Percentiles rank a stretch among this genome's conserved stretches.
Conservation (phyloP, 208 protist species). For the Trypanosoma scelopori region DNA sequence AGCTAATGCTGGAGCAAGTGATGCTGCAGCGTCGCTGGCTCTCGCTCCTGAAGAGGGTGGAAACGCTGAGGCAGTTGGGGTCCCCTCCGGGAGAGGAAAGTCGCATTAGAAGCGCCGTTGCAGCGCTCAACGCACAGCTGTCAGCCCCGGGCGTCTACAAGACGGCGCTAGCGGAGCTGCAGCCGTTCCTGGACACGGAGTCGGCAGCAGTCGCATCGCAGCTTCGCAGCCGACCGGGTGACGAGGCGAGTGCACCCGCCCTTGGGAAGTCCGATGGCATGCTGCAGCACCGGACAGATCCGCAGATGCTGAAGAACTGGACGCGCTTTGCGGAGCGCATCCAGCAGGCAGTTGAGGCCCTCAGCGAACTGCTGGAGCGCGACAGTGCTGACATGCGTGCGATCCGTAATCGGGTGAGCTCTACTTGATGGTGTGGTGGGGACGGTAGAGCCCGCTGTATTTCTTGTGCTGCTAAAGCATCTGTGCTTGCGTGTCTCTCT, state of each 20-base stretch:
- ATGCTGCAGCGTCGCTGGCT: conserved; percentile 70
- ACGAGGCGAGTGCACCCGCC: conserved; percentile 14
- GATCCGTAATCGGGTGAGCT: conserved; percentile 37
- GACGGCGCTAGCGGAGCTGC: conserved; percentile 41
- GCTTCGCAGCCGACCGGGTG: conserved; percentile 10
- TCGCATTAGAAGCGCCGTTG: conserved; percentile 36
- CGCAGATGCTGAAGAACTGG: conserved; percentile 44
- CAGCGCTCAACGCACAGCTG: conserved; percentile 46
- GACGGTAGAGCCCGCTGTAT: no score
- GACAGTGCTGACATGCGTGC: conserved; percentile 49
- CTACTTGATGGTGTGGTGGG: conserved; percentile 2
- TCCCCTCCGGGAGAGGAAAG: conserved; percentile 39
- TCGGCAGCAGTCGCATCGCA: conserved; percentile 34
- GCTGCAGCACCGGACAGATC: conserved; percentile 44
- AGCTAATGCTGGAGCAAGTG: conserved; percentile 51
- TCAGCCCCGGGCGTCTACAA: conserved; percentile 45
- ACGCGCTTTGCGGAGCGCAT: conserved; percentile 49
- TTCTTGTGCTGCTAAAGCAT: background rate
- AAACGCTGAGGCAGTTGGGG: conserved; percentile 52
- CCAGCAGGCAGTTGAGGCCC: conserved; percentile 57
- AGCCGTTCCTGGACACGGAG: conserved; percentile 52
- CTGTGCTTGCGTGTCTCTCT: background rate
- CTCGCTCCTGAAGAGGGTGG: conserved; percentile 45
- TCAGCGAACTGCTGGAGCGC: conserved; percentile 42
- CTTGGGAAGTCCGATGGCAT: conserved; percentile 14